phyloP scores from a whole-genome alignment of 768 basidiomycete species.

The Gloeostereum incarnatum region DNA sequence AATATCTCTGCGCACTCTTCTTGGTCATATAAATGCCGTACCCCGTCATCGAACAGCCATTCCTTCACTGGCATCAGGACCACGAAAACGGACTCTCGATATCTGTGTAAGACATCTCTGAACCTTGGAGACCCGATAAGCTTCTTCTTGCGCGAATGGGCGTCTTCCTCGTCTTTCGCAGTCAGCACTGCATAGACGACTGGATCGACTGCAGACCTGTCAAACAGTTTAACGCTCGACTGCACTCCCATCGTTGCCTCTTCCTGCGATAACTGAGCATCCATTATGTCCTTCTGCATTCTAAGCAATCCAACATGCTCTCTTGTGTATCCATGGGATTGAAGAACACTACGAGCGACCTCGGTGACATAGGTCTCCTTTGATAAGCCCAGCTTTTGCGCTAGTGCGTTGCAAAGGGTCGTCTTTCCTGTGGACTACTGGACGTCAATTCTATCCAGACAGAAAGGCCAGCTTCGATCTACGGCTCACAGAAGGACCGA shows the following conservation, averaged over 20 bases:
- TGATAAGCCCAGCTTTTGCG: constrained; percentile 26
- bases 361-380: constrained; percentile 41
- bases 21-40: constrained; percentile 45
- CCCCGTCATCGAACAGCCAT: constrained; percentile 58
- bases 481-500: constrained; percentile 41
- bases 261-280: constrained; percentile 43
- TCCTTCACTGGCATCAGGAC: constrained; percentile 45
- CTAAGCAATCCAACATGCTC: constrained; percentile 35
- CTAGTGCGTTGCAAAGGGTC: constrained; percentile 48
- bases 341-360: constrained; percentile 53
- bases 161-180: constrained; percentile 26
- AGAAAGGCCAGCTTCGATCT: not conserved
- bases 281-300: constrained; percentile 60
- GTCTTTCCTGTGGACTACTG: constrained; percentile 60
- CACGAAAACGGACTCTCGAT: constrained; percentile 39
- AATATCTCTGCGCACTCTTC: constrained; percentile 28
- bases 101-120: constrained; percentile 28
- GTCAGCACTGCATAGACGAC: constrained; percentile 51
- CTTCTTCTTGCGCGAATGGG: constrained; percentile 18
- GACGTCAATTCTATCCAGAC: not conserved
- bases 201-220: constrained; percentile 58
- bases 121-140: constrained; percentile 30
- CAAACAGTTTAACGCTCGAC: constrained; percentile 34
- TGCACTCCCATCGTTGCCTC: constrained; percentile 11
- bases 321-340: constrained; percentile 40